A percentile compares a stretch with the other conserved stretches of the same genome.
Evolutionary conservation across 2,329 filamentous ascomycete genomes (phyloP).

Genomic region (Phoma sp.): DNA sequence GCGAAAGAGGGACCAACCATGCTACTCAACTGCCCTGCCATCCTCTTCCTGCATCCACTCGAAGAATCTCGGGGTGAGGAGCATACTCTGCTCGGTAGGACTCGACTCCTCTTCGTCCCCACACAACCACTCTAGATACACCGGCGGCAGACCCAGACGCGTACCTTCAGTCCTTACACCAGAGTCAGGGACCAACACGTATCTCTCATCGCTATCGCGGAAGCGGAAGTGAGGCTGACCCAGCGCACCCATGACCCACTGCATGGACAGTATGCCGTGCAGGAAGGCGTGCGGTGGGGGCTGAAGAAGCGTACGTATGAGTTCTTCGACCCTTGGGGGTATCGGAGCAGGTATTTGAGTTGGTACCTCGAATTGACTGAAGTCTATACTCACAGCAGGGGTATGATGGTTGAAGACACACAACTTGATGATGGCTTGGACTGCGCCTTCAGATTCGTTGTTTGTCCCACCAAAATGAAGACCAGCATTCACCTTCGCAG

Average conservation of each 20-base stretch:
- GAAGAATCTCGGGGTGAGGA: constrained; percentile 27
- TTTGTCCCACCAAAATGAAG: not conserved
- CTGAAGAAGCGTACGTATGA: constrained; percentile 16
- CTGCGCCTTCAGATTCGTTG: not conserved
- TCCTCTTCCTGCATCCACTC: not conserved
- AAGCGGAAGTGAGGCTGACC: constrained; percentile 22
- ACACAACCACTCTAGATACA: constrained; percentile 30
- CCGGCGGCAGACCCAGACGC: constrained; percentile 23
- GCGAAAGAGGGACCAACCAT: not conserved
- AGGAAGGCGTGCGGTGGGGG: constrained; percentile 29
- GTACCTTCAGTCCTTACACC: constrained; percentile 8
- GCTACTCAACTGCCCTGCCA: not conserved
- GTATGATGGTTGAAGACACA: not conserved
- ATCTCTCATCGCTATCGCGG: constrained; percentile 21
- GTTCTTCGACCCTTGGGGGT: not conserved
- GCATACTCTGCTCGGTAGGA: constrained; percentile 20
- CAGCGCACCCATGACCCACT: constrained; percentile 23
- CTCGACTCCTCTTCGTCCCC: constrained; percentile 21
- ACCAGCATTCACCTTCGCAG: constrained; percentile 20
- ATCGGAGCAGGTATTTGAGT: not conserved
- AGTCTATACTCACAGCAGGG: constrained; percentile 1
- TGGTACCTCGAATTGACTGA: constrained; percentile 1
- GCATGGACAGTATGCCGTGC: constrained; percentile 23
- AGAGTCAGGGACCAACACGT: constrained; percentile 15
- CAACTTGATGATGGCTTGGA: not conserved